These are phyloP conservation scores for Agaricus blazei DNA, from an alignment of 768 basidiomycete species.

Conservation along the genomic window DNA sequence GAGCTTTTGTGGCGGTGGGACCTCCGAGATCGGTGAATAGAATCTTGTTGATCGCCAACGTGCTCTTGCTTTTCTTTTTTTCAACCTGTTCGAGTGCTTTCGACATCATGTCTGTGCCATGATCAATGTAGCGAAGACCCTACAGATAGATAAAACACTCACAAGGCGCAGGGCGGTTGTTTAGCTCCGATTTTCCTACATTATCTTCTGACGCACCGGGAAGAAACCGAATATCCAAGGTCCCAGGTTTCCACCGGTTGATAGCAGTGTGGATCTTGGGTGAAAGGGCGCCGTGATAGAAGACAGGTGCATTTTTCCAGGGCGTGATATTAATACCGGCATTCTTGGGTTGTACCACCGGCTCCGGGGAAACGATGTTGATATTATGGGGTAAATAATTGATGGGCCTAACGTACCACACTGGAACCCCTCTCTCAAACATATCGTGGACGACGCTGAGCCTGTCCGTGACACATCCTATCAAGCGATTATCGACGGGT, in stretches of 20 bases:
- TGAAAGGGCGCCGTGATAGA: neutral
- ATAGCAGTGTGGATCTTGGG: neutral
- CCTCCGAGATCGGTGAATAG: too few species aligned
- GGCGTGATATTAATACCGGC: neutral
- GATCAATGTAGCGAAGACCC: too few species aligned
- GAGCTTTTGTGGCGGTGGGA: too few species aligned
- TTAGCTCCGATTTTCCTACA: too few species aligned
- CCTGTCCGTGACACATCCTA: neutral
- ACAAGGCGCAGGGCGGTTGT: too few species aligned
- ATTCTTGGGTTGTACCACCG: neutral
- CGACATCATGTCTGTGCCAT: too few species aligned
- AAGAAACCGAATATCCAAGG: neutral
- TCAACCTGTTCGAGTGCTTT: too few species aligned
- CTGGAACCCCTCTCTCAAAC: neutral
- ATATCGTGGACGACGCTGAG: neutral
- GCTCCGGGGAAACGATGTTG: neutral
- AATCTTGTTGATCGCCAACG: too few species aligned
- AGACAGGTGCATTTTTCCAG: neutral
- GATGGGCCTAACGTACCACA: neutral
- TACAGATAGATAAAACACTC: too few species aligned
- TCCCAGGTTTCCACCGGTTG: neutral
- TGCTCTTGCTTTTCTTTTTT: too few species aligned
- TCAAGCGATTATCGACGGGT: neutral
- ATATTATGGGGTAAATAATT: neutral
- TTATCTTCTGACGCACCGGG: neutral